A percentile compares a stretch with the other conserved stretches of the same genome.
These are phyloP conservation scores for Quercus engelmannii DNA, from an alignment of 306 rosid species.

Conservation along the genomic window DNA sequence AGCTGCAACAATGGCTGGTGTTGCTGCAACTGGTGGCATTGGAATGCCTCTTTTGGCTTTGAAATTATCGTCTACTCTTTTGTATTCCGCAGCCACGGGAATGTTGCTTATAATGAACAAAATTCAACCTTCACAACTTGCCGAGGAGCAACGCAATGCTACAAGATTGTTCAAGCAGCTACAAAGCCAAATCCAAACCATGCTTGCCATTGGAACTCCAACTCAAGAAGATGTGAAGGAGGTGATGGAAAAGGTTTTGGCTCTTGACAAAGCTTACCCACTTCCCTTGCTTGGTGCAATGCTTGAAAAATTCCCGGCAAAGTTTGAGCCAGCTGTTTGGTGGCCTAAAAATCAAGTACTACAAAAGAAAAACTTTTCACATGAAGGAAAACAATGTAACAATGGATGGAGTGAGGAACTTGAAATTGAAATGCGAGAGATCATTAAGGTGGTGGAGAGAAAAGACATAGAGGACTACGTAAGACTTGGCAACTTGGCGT, in stretches of 20 bases:
- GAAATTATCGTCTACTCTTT: slow-evolving; percentile 50
- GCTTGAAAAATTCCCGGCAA: slow-evolving; percentile 71
- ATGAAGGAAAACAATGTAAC: neutral
- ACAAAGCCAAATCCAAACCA: slow-evolving; percentile 34
- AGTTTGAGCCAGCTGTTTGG: slow-evolving; percentile 67
- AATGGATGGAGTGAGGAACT: slow-evolving; percentile 65
- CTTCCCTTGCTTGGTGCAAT: slow-evolving; percentile 72
- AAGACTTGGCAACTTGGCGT: slow-evolving; percentile 53
- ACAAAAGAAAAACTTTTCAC: neutral
- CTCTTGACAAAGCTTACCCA: slow-evolving; percentile 74
- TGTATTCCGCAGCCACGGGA: slow-evolving; percentile 68
- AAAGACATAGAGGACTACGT: slow-evolving; percentile 66
- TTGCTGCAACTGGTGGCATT: slow-evolving; percentile 22
- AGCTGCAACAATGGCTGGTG: slow-evolving; percentile 57
- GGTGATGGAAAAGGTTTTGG: slow-evolving; percentile 51
- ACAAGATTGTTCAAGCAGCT: slow-evolving; percentile 56
- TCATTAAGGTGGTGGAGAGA: slow-evolving; percentile 40
- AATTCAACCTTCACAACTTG: slow-evolving; percentile 80
- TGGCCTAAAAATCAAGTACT: slow-evolving; percentile 48
- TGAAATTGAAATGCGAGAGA: slow-evolving; percentile 56
- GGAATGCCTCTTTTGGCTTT: slow-evolving; percentile 39
- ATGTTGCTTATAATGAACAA: slow-evolving; percentile 55
- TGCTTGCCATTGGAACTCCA: slow-evolving; percentile 24
- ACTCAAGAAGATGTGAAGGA: slow-evolving; percentile 42
- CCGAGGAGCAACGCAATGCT: slow-evolving; percentile 80